A percentile compares a stretch with the other conserved stretches of the same genome.
phyloP scores from a whole-genome alignment of 805 yeast species.

The Saccharomyces cerevisiae region DNA sequence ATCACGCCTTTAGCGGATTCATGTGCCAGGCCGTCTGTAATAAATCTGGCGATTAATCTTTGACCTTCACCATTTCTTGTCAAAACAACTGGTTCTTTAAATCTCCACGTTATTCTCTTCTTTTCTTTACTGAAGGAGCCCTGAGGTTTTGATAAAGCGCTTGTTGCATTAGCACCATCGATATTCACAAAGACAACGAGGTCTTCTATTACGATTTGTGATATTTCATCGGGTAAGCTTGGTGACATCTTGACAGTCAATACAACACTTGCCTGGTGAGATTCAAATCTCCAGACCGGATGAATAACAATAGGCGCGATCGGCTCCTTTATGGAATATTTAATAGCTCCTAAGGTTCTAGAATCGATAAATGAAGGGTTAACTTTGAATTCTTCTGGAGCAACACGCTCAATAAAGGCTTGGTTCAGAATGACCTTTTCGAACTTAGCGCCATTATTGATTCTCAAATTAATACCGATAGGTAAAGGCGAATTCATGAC shows the following conservation, averaged over 20 bases:
- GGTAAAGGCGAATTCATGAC: slow-evolving; percentile 30
- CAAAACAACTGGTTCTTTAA: slow-evolving; percentile 36
- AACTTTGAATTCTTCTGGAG: slow-evolving; percentile 34
- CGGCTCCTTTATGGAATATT: slow-evolving; percentile 51
- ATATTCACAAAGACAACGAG: slow-evolving; percentile 45
- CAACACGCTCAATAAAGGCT: slow-evolving; percentile 44
- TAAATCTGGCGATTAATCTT: slow-evolving; percentile 76
- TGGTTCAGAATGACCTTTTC: slow-evolving; percentile 46
- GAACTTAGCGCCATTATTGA: slow-evolving; percentile 35
- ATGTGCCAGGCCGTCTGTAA: slow-evolving; percentile 61
- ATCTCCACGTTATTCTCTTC: slow-evolving; percentile 82
- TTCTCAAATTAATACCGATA: slow-evolving; percentile 35
- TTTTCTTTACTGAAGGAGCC: slow-evolving; percentile 85
- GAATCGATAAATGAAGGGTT: slow-evolving; percentile 45
- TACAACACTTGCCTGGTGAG: slow-evolving; percentile 77
- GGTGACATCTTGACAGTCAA: slow-evolving; percentile 44
- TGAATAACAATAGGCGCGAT: slow-evolving; percentile 60
- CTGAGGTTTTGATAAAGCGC: slow-evolving; percentile 84
- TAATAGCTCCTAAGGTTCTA: slow-evolving; percentile 72
- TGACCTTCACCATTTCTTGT: slow-evolving; percentile 39
- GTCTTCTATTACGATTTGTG: slow-evolving; percentile 27
- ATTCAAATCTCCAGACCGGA: slow-evolving; percentile 88
- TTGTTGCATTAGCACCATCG: slow-evolving; percentile 51
- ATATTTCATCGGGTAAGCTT: slow-evolving; percentile 31
- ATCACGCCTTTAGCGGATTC: slow-evolving; percentile 72